These are phyloP conservation scores for Juglanconis oblonga DNA, from an alignment of 2,329 filamentous ascomycete species.

Conservation along the genomic window DNA sequence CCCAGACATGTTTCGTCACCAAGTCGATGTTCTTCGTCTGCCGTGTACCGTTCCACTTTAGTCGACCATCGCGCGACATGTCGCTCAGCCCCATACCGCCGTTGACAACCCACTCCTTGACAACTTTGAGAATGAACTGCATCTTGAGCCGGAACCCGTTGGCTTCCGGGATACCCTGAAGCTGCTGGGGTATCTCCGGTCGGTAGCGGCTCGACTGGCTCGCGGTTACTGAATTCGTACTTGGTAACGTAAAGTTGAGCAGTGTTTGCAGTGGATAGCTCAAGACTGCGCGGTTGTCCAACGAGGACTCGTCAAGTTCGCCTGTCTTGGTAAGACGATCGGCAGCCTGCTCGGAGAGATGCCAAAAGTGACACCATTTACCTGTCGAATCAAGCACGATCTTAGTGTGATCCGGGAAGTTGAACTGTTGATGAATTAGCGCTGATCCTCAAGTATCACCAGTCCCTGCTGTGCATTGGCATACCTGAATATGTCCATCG, in stretches of 20 bases:
- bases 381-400: conserved; percentile 73
- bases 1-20: conserved; percentile 65
- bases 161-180: conserved; percentile 64
- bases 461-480: conserved; percentile 24
- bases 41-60: conserved; percentile 58
- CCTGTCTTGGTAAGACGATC: conserved; percentile 62
- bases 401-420: conserved; percentile 87
- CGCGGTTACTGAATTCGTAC: conserved; percentile 18
- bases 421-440: conserved; percentile 53
- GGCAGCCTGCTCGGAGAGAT: conserved; percentile 69
- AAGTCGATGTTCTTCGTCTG: conserved; percentile 51
- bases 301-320: conserved; percentile 66
- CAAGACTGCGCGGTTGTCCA: conserved; percentile 68
- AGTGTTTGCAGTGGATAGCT: conserved; percentile 71
- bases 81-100: conserved; percentile 67
- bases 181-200: conserved; percentile 58
- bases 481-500: conserved; percentile 73
- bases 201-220: conserved; percentile 47
- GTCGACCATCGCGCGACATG: conserved; percentile 51
- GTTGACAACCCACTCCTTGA: conserved; percentile 68
- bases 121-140: conserved; percentile 65
- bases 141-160: conserved; percentile 75
- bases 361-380: conserved; percentile 75
- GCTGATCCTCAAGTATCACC: neutral
- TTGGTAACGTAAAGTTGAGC: conserved; percentile 55